phyloP scores from a whole-genome alignment of 305 asterid species.

The Fraxinus xanthoxyloides region DNA sequence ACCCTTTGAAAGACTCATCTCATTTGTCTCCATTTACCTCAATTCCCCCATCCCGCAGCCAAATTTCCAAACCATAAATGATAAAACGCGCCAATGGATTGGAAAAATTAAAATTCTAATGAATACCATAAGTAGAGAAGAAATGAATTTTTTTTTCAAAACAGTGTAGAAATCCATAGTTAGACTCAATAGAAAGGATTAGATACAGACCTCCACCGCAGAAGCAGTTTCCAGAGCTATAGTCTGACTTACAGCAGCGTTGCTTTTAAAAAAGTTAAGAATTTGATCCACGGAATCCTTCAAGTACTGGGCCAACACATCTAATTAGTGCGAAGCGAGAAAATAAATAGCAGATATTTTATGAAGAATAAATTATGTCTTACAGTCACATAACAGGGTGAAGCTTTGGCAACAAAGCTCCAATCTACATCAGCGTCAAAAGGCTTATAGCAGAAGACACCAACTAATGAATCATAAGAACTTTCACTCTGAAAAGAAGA shows the following conservation, averaged over 20 bases:
- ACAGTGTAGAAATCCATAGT: conserved; percentile 4
- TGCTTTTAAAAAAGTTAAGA: conserved; percentile 73
- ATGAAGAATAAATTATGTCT: conserved; percentile 30
- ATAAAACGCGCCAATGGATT: neutral
- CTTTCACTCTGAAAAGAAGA: conserved; percentile 77
- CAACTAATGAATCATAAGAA: conserved; percentile 72
- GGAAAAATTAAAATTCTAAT: neutral
- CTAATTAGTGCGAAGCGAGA: conserved; percentile 8
- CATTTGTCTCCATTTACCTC: neutral
- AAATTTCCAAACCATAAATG: neutral
- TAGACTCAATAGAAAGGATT: conserved; percentile 12
- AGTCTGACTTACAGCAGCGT: conserved; percentile 78
- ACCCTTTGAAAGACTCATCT: neutral
- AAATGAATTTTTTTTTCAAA: neutral
- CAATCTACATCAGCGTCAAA: conserved; percentile 82
- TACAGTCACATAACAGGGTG: conserved; percentile 95
- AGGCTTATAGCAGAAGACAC: conserved; percentile 88
- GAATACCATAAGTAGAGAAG: neutral
- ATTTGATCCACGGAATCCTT: conserved; percentile 83
- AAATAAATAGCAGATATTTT: conserved; percentile 9
- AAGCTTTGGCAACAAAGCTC: conserved; percentile 93
- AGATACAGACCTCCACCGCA: conserved; percentile 80
- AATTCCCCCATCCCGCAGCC: neutral
- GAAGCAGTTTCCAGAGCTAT: conserved; percentile 96
- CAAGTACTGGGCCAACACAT: conserved; percentile 63